These are phyloP conservation scores for Neonothopanus nambi DNA, from an alignment of 1,284 basidiomycete species.

Conservation along the genomic window DNA sequence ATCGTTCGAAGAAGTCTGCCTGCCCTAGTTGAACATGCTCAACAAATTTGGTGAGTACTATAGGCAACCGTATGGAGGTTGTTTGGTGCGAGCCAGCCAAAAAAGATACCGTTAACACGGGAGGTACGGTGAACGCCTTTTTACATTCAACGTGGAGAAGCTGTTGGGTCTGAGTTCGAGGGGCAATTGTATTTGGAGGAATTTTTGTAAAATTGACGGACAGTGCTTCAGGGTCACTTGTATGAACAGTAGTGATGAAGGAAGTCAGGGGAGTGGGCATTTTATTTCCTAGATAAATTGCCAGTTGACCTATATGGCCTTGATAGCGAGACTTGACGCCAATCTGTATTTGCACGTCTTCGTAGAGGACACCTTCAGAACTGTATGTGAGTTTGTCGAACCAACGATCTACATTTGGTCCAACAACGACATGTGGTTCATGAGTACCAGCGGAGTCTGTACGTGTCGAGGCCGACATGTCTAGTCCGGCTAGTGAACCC, in stretches of 20 bases:
- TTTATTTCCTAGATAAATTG: constrained; percentile 97
- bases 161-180: constrained; percentile 90
- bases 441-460: constrained; percentile 21
- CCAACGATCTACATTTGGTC: constrained; percentile 83
- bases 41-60: constrained; percentile 90
- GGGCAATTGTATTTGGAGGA: constrained; percentile 75
- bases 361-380: constrained; percentile 91
- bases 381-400: constrained; percentile 83
- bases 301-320: constrained; percentile 87
- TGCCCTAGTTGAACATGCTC: constrained; percentile 86
- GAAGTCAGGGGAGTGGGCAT: constrained; percentile 83
- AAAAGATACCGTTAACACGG: constrained; percentile 89
- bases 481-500: constrained; percentile 80
- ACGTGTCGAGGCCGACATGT: constrained; percentile 54
- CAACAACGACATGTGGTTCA: constrained; percentile 57
- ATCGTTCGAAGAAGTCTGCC: constrained; percentile 94
- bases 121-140: constrained; percentile 76
- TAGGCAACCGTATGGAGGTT: constrained; percentile 82
- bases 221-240: constrained; percentile 73
- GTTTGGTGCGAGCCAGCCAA: constrained; percentile 90
- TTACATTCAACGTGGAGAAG: constrained; percentile 94
- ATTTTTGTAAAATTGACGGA: constrained; percentile 88
- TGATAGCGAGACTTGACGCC: constrained; percentile 97
- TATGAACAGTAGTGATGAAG: constrained; percentile 83
- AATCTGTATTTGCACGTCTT: constrained; percentile 94